These are phyloP conservation scores for Castanea crenata DNA, from an alignment of 306 rosid genomes.

Conservation along the genomic window DNA sequence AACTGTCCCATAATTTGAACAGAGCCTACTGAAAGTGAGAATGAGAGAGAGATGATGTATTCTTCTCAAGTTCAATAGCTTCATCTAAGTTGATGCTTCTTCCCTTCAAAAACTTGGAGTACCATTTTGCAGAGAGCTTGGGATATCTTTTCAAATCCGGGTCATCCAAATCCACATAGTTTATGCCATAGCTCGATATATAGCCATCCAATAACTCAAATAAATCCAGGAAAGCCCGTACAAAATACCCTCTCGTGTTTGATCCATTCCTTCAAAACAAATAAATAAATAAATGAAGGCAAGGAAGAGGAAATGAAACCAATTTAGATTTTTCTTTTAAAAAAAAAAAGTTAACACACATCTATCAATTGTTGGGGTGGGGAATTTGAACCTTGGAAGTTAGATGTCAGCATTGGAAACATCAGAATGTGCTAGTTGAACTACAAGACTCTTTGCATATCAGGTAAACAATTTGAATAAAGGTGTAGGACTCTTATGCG, in stretches of 20 bases:
- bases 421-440: too few species aligned
- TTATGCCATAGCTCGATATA: slow-evolving; percentile 42
- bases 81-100: not conserved
- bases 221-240: slow-evolving; percentile 64
- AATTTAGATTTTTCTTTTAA: too few species aligned
- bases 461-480: not conserved
- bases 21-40: slow-evolving; percentile 1
- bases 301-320: not conserved
- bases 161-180: slow-evolving; percentile 44
- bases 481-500: not conserved
- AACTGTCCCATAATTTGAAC: not conserved
- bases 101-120: slow-evolving; percentile 46
- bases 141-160: slow-evolving; percentile 47
- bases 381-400: too few species aligned
- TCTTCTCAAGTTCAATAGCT: slow-evolving; percentile 11
- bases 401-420: too few species aligned
- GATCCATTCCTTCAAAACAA: slow-evolving; percentile 45
- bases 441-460: too few species aligned
- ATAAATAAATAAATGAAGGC: not conserved
- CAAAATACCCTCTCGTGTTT: slow-evolving; percentile 59
- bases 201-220: slow-evolving; percentile 51
- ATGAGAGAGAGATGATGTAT: slow-evolving; percentile 3
- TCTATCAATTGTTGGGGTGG: not conserved
- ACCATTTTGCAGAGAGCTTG: slow-evolving; percentile 63
- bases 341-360: not conserved